Base-by-base conservation (phyloP, 106 monocot genomes). In the Dioscorea alata region DNA sequence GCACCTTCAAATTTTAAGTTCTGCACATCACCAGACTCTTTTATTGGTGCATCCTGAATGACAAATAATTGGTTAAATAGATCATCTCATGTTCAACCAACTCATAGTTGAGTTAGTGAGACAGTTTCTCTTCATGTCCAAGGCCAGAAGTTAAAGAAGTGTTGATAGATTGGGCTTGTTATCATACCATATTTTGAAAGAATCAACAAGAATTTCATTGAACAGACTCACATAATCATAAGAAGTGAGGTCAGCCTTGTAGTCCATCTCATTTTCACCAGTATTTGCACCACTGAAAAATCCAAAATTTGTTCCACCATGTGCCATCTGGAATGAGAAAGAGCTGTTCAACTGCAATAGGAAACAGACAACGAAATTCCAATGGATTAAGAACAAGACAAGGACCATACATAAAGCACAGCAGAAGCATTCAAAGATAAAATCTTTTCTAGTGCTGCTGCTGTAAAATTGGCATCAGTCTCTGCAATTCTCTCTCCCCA, bases 281-380 rank as follows among this genome's bases (percentile, higher is more conserved):
- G 87, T 90, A 78, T 99, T 99, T 77, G 92, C 97, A 73, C 97
- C 97, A 83, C 49, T 99, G 33, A 76, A 87, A 80, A 92, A 93
- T 23, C 87, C 97, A 81, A 99, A 99, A 70, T 99, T 99, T 57
- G 92, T 92, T 73, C 97, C 97, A 33, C 97, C 97, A 85, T 99
- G 90, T 64, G 97, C 92, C 97, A 99, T 93, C 97, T 99, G 82
- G 12, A 76, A 53, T 42, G 59, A 23, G 17, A 23, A 66, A 71
- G 18, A 67, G 16, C 32, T 21, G 72, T 17, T 62, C 62, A 33
- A 69, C 12, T 32, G 64, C 23, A 73, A 49, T 18, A 73, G 25
- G 25, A 22, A 6, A 53, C 57, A 53, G 13, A 18, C 12, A 49
- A 65, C 54, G 4, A 14, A 74, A 60, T 13, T 28, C 8, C 4